Conservation (phyloP, 1,284 basidiomycete genomes). For the Mycena sp. region DNA sequence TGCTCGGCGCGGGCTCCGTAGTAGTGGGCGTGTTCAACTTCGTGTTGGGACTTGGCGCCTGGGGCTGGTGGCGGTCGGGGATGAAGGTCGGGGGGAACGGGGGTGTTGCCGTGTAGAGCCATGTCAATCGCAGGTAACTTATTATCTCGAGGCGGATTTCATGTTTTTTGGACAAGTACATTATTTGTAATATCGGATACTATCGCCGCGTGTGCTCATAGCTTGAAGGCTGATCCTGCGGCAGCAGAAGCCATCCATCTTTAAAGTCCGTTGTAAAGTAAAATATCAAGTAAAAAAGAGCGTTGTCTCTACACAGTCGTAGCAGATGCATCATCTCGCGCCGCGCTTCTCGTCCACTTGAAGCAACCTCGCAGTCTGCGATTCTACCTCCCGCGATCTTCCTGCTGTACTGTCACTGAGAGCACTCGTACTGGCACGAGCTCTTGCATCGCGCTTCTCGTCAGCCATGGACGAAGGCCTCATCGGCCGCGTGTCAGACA, state of each 20-base stretch:
- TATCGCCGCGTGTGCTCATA: no score
- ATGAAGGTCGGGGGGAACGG: background rate
- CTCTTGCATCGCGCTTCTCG: background rate
- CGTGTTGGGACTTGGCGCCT: conserved; percentile 64
- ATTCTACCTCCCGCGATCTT: background rate
- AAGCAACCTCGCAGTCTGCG: background rate
- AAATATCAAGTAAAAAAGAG: no score
- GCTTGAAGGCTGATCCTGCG: no score
- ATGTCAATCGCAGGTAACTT: no score
- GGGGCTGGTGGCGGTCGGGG: conserved; percentile 58
- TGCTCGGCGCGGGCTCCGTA: conserved; percentile 80
- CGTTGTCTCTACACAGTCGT: no score
- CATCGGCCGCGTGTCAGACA: background rate
- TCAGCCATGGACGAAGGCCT: background rate
- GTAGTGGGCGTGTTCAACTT: conserved; percentile 75
- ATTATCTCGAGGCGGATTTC: background rate
- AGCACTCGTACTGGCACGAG: background rate
- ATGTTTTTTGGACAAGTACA: no score
- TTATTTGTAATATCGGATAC: no score
- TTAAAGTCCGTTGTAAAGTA: no score
- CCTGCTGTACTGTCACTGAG: background rate
- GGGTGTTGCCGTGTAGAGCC: background rate
- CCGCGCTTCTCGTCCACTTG: no score
- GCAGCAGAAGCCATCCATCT: no score
- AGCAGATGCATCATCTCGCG: no score